These are phyloP conservation scores for Rhodotorula mucilaginosa DNA, from an alignment of 1,284 basidiomycete species.

Conservation along the genomic window DNA sequence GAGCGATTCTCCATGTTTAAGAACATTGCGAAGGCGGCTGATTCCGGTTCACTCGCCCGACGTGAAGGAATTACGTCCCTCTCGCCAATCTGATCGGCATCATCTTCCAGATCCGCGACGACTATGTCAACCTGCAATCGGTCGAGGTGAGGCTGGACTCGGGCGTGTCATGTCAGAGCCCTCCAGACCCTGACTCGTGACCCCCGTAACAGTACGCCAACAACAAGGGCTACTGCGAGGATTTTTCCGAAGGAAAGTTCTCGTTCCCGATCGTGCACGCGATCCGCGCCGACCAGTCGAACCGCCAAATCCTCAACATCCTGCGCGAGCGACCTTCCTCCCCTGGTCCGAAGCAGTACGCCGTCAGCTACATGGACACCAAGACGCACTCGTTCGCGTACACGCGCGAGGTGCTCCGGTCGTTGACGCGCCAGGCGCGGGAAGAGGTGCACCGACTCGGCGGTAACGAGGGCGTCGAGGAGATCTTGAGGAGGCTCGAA, in stretches of 20 bases:
- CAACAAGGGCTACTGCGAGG: slow-evolving; percentile 94
- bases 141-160: slow-evolving; percentile 58
- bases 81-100: slow-evolving; percentile 92
- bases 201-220: slow-evolving; percentile 65
- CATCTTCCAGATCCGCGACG: slow-evolving; percentile 94
- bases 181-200: neutral
- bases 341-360: slow-evolving; percentile 71
- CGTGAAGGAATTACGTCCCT: slow-evolving; percentile 75
- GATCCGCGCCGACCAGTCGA: slow-evolving; percentile 69
- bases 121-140: slow-evolving; percentile 93
- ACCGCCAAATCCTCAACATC: slow-evolving; percentile 77
- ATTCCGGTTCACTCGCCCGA: slow-evolving; percentile 4
- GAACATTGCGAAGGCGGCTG: neutral
- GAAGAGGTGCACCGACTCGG: slow-evolving; percentile 61
- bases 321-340: slow-evolving; percentile 81
- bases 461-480: slow-evolving; percentile 57
- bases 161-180: neutral
- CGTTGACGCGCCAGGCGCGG: slow-evolving; percentile 59
- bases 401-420: slow-evolving; percentile 61
- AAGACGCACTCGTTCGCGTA: slow-evolving; percentile 73
- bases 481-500: slow-evolving; percentile 53
- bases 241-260: slow-evolving; percentile 94
- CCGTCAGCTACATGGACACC: slow-evolving; percentile 71
- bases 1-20: neutral
- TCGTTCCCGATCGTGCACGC: slow-evolving; percentile 91